Evolutionary conservation across 2,329 filamentous ascomycete species (phyloP), one percentile per base, ranked within the genome.

Genomic region (Aspergillus versicolor): DNA sequence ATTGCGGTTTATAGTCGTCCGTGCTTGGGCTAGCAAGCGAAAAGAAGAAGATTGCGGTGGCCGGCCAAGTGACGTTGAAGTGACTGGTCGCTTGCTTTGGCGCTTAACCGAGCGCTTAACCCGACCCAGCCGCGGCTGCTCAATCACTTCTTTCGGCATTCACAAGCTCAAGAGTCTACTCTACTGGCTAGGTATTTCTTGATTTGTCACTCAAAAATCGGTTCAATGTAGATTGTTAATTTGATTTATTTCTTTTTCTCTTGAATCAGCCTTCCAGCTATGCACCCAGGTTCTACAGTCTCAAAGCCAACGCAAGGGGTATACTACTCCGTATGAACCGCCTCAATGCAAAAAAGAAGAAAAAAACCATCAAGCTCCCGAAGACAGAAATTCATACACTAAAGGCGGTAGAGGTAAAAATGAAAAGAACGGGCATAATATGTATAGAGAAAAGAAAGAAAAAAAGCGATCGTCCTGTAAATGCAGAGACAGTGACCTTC

Each of bases 231-330:
- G 22, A 45, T 53, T 44, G 54, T 55, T 47, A 37, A 37, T n/a
- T 37, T n/a, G 34, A n/a, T 37, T n/a, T 48, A 46, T 43, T 45
- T 49, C 55, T 49, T 32, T 54, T 42, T 58, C 37, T 40, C 46
- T 42, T 54, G 47, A 53, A 56, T 48, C 48, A 54, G 46, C 40
- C 30, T 32, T 50, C 37, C 32, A 48, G 51, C 45, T 48, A 45
- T 53, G 38, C 42, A 49, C 27, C 49, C 50, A 54, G 47, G 30
- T 56, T 54, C 56, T 60, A 60, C 54, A 54, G 46, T 58, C 55
- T 49, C 51, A 54, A 55, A 54, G 32, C 40, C 50, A 70, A 72
- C 67, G 64, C 57, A 69, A 63, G 65, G 68, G 69, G 69, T 71
- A 65, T 65, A 62, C 59, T 65, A 53, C 61, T 56, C 53, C 53